Percentiles rank a stretch among this genome's conserved stretches.
Conservation (phyloP, 441 rosid genomes). For the Gossypium schwendimanii region DNA sequence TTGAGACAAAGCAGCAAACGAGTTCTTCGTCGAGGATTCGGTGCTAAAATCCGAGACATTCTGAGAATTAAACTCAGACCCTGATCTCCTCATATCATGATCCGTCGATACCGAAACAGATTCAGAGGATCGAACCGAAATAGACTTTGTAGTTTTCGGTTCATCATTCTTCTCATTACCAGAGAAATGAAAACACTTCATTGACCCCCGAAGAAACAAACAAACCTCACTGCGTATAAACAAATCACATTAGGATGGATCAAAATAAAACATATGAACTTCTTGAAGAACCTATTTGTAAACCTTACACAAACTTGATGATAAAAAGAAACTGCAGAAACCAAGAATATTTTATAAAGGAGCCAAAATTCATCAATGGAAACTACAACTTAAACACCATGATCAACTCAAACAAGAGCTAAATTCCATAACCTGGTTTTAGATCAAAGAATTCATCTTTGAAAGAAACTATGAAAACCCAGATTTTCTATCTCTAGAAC, state of each 20-base stretch:
- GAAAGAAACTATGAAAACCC: not conserved
- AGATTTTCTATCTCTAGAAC: not conserved
- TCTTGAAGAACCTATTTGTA: no score
- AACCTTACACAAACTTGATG: no score
- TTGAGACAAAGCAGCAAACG: conserved; percentile 57
- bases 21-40: conserved; percentile 46
- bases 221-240: conserved; percentile 29
- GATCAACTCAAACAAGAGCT: not conserved
- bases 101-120: conserved; percentile 38
- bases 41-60: conserved; percentile 58
- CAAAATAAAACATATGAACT: not conserved
- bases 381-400: not conserved
- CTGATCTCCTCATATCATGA: conserved; percentile 44
- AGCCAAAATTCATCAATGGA: not conserved
- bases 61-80: conserved; percentile 59
- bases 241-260: not conserved
- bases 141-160: not conserved
- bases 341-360: not conserved
- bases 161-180: conserved; percentile 24
- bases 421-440: not conserved
- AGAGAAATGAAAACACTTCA: conserved; percentile 59
- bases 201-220: conserved; percentile 29
- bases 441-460: not conserved
- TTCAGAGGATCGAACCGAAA: conserved; percentile 32
- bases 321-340: not conserved